Percentiles rank a stretch among this genome's conserved stretches.
Evolutionary conservation across 331 rosid genomes (phyloP).

Genomic region (Rhamnella rubrinervis): DNA sequence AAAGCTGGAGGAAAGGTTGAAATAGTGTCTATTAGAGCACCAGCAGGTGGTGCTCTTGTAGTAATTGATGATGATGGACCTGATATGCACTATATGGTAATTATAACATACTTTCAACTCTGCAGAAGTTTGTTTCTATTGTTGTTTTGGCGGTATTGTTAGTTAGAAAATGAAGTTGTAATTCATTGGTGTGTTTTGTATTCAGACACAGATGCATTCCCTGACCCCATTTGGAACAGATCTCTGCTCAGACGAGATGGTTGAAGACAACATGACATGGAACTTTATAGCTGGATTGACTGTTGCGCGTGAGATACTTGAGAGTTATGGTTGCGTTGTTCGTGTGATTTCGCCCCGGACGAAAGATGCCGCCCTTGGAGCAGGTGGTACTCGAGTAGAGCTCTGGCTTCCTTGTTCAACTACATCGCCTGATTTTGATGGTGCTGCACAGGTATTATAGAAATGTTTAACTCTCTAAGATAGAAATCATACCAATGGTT

Average conservation of each 20-base stretch:
- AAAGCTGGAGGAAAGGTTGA: constrained; percentile 84
- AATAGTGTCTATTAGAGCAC: constrained; percentile 73
- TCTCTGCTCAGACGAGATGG: constrained; percentile 61
- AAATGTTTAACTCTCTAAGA: constrained; percentile 8
- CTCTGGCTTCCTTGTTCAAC: constrained; percentile 80
- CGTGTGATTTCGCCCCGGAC: constrained; percentile 84
- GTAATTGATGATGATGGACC: constrained; percentile 93
- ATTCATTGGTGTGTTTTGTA: constrained; percentile 32
- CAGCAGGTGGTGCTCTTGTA: constrained; percentile 90
- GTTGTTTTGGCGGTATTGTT: background rate
- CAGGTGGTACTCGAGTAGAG: constrained; percentile 93
- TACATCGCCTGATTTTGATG: constrained; percentile 39
- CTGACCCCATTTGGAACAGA: constrained; percentile 82
- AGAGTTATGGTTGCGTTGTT: constrained; percentile 86
- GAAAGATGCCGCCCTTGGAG: constrained; percentile 77
- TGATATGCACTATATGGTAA: constrained; percentile 98
- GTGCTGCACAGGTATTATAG: constrained; percentile 39
- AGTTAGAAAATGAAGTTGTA: constrained; percentile 7
- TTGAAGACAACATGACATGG: constrained; percentile 97
- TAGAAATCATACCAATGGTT: constrained; percentile 4
- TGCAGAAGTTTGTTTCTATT: background rate
- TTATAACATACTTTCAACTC: background rate
- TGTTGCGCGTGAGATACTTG: constrained; percentile 93
- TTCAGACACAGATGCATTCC: constrained; percentile 90
- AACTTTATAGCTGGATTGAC: constrained; percentile 90